Conservation (phyloP, 345 rosid genomes). For the Diplotaxis tenuifolia region DNA sequence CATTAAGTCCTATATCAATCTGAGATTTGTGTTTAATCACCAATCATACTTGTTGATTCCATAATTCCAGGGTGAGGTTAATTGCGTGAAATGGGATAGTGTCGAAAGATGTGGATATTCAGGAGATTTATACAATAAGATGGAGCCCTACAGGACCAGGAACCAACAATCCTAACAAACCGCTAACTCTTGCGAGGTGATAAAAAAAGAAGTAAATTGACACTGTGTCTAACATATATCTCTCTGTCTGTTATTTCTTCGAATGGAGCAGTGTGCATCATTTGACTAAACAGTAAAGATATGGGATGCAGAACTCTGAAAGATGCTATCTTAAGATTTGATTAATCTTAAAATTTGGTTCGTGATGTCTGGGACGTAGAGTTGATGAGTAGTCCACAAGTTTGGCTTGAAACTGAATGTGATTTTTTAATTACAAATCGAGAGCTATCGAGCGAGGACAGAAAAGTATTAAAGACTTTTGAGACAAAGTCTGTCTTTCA, state of each 20-base stretch:
- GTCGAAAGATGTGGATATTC: conserved; percentile 18
- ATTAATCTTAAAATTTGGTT: no score
- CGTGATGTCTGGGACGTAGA: no score
- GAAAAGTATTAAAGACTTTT: not conserved
- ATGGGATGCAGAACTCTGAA: no score
- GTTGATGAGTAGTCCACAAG: conserved; percentile 11
- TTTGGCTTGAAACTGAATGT: not conserved
- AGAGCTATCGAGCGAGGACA: not conserved
- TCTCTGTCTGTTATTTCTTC: not conserved
- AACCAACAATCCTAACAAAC: conserved; percentile 94
- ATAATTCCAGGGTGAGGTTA: conserved; percentile 88
- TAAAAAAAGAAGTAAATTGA: not conserved
- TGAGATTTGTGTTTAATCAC: conserved; percentile 4
- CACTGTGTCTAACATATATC: not conserved
- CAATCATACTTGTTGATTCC: conserved; percentile 22
- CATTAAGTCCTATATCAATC: not conserved
- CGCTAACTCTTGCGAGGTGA: conserved; percentile 81
- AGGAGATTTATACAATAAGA: conserved; percentile 91
- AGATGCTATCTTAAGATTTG: no score
- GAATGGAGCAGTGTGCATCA: conserved; percentile 78
- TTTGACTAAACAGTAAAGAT: conserved; percentile 95
- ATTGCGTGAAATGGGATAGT: conserved; percentile 95
- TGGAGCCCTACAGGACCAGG: conserved; percentile 97
- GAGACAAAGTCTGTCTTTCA: not conserved
- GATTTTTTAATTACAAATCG: not conserved